Evolutionary conservation across 2,329 filamentous ascomycete genomes (phyloP).

Genomic region (Cercospora citrullina): DNA sequence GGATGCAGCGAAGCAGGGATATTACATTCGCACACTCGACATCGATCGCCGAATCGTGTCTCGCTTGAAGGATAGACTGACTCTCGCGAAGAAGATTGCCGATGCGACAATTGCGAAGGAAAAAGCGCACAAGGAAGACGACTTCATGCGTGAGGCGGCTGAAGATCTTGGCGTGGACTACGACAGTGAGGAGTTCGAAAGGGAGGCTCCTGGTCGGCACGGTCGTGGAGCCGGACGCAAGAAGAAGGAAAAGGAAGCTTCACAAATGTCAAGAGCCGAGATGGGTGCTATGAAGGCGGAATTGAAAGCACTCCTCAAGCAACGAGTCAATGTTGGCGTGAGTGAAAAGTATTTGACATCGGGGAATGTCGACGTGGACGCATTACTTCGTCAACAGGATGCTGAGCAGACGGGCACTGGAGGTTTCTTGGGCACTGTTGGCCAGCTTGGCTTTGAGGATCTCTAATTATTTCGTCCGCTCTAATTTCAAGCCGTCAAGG

Average conservation of each 20-base stretch:
- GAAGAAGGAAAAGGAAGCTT: constrained; percentile 71
- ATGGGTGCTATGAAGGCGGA: constrained; percentile 69
- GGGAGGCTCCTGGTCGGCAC: constrained; percentile 58
- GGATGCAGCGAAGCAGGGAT: constrained; percentile 53
- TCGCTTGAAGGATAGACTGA: constrained; percentile 73
- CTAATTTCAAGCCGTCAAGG: constrained; percentile 57
- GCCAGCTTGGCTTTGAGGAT: constrained; percentile 46
- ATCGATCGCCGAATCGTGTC: constrained; percentile 77
- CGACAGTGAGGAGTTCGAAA: constrained; percentile 79
- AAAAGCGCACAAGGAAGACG: constrained; percentile 78
- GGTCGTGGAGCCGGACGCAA: constrained; percentile 70
- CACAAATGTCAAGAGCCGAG: constrained; percentile 70
- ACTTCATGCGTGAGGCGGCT: constrained; percentile 79
- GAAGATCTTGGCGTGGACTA: constrained; percentile 94
- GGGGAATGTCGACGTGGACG: constrained; percentile 79
- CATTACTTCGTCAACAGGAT: constrained; percentile 55
- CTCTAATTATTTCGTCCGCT: constrained; percentile 24
- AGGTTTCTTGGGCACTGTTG: constrained; percentile 63
- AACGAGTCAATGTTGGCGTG: constrained; percentile 81
- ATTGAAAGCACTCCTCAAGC: constrained; percentile 67
- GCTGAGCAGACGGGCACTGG: constrained; percentile 58
- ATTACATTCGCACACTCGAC: constrained; percentile 77
- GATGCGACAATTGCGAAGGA: constrained; percentile 84
- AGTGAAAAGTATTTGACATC: constrained; percentile 82
- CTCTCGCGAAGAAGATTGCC: constrained; percentile 81